Base-by-base conservation (phyloP, 78 protist species). In the Dictyostelium purpureum region DNA sequence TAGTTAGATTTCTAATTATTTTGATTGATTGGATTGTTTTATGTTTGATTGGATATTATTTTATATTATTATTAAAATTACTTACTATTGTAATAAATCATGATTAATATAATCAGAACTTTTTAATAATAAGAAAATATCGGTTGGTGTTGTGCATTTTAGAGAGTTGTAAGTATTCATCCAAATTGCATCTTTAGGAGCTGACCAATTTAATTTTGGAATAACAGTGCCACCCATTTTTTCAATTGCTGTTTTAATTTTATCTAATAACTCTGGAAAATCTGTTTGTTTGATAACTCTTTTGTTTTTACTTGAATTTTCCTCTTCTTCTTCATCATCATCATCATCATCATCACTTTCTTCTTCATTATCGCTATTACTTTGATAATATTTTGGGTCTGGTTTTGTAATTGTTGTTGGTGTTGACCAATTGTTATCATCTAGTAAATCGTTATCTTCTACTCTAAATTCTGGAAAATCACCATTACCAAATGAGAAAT, bases 201-300 rank as follows among this genome's bases (percentile, higher is more conserved):
- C 10, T 19, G 89, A 76, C 96, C 96, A 94, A 38, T 79, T 78
- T 43, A 94, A 43, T 77, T 94, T 94, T 21, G 96, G 94, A 6
- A 94, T 6, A 7, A 88, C 78, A 6, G 45, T 24, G 3, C 96
- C 96, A 57, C 83, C 96, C 19, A 74, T 16, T n/a, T 38, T 42
- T 33, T 10, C 69, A n/a, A 88, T 94, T 43, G 77, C 70, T 12
- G 54, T 83, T 0, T 47, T 40, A 26, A 94, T 79, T 31, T 40
- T 19, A 9, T 28, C 56, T 14, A 67, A 49, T 40, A 91, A 69
- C 14, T 88, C 82, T 66, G 79, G 49, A 45, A 94, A 79, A 21
- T 71, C 71, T 9, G 42, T 11, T 73, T 52, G 33, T 9, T 19
- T 42, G 2, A 77, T 40, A 7, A 38, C n/a, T 77, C 83, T 77